Evolutionary conservation across 495 filamentous ascomycete species (phyloP).

Genomic region (Penicillium nucicola): DNA sequence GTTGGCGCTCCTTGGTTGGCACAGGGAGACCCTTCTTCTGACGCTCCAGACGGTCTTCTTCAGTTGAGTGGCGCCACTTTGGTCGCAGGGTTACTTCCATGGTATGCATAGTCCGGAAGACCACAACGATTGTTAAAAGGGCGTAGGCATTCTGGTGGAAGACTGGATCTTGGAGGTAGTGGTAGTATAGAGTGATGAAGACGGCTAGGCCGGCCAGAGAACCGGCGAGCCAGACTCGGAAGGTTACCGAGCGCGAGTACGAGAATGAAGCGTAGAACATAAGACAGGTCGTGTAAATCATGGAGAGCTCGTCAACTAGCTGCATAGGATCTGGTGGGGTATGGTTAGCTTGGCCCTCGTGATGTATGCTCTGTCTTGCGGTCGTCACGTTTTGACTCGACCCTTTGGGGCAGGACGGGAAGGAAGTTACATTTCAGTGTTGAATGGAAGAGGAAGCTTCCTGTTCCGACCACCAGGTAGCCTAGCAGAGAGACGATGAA

Average conservation of each 20-base stretch:
- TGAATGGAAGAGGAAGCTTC: conserved; percentile 79
- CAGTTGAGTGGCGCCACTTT: conserved; percentile 38
- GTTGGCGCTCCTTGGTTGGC: conserved; percentile 38
- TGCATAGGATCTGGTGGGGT: conserved; percentile 82
- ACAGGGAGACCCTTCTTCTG: conserved; percentile 40
- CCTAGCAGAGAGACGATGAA: conserved; percentile 70
- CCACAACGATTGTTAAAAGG: conserved; percentile 69
- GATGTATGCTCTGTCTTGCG: background rate
- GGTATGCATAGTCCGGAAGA: conserved; percentile 83
- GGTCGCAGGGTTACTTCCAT: conserved; percentile 81
- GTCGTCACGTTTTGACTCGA: background rate
- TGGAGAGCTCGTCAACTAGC: conserved; percentile 90
- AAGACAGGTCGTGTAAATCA: conserved; percentile 97
- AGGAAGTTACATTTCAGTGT: conserved; percentile 69
- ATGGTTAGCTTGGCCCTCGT: conserved; percentile 14
- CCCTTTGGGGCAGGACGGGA: background rate
- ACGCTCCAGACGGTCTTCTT: conserved; percentile 40
- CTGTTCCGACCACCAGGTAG: conserved; percentile 75
- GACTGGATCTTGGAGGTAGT: conserved; percentile 84
- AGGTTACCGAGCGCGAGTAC: conserved; percentile 56
- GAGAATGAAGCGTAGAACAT: conserved; percentile 88
- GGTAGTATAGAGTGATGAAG: conserved; percentile 91
- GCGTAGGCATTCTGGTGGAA: conserved; percentile 93
- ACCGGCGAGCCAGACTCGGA: conserved; percentile 56
- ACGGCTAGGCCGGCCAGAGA: conserved; percentile 60